Base-by-base conservation (phyloP, 371 early-diverging fungal genomes). In the Umbelopsis sp. region DNA sequence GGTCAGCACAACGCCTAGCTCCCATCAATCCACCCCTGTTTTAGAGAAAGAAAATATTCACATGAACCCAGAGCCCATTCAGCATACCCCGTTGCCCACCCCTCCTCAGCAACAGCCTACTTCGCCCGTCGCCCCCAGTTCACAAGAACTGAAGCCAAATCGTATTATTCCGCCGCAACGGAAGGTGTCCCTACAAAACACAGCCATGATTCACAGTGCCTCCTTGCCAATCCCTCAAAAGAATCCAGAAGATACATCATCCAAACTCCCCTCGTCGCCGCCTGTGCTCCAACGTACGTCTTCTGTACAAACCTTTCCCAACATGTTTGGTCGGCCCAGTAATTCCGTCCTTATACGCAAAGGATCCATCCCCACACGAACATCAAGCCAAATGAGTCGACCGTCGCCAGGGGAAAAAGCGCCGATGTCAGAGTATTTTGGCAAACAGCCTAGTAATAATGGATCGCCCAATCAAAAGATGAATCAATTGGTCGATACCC, bases 21-120 rank as follows among this genome's bases (percentile, higher is more conserved):
- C 57, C 35, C 57, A 35, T 57, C 57, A 57, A 57, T 35, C 57
- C 57, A 57, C 57, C 14, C 57, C 57, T 37, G 57, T 57, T n/a
- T 35, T 18, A 35, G 57, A 57, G 35, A 57, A 57, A 35, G 57
- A 57, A 35, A 35, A 29, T 29, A 18, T 35, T n/a, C 29, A 16
- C 16, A 18, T 57, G 57, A 57, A 35, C 29, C 35, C 11, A 18
- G 57, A 57, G 22, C 9, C 35, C 32, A 35, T 18, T 16, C 35
- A 29, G 29, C 7, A 41, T 41, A 41, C 41, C 10, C 41, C 41
- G 12, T 10, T 41, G 41, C 35, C 35, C 14, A 14, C 24, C 32
- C 18, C 25, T 32, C 29, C 10, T 29, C 24, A 18, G 11, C 18
- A 57, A 35, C 4, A 57, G 18, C 53, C 35, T 3, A 57, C 14